Percentiles rank a stretch among this genome's conserved stretches.
phyloP scores from a whole-genome alignment of 169 alveolate species.

The Cyclospora cayetanensis region DNA sequence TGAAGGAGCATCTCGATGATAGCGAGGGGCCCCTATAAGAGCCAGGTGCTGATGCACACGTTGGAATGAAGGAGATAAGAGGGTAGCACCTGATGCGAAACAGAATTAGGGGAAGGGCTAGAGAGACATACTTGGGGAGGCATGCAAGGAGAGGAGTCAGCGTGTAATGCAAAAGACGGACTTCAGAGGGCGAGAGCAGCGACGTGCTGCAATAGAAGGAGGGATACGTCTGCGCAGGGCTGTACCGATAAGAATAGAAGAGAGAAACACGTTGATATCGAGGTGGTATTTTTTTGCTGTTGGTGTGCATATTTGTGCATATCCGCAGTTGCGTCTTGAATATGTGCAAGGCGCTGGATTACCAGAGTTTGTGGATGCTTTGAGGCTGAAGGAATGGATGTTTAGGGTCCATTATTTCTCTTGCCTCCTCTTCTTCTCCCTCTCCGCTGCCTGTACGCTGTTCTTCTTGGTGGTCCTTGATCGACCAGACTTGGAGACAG shows the following conservation, averaged over 20 bases:
- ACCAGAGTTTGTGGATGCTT: not conserved
- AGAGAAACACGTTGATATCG: not conserved
- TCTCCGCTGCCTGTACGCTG: not conserved
- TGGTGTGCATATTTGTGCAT: not conserved
- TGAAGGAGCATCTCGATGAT: not conserved
- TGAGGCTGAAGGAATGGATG: conserved; percentile 40
- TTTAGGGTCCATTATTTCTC: not conserved
- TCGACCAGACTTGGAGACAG: not conserved
- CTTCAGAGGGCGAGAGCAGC: not conserved
- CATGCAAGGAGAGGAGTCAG: not conserved
- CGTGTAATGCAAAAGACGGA: not conserved
- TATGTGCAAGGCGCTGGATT: conserved; percentile 16
- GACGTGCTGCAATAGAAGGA: not conserved
- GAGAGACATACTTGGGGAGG: no score
- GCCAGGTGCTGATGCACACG: no score
- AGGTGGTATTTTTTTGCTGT: not conserved
- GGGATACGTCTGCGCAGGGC: no score
- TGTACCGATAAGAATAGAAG: not conserved
- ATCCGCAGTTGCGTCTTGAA: conserved; percentile 35
- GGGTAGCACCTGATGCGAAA: no score
- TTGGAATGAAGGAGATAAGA: no score
- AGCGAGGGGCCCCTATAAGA: no score
- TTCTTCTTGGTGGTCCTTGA: not conserved
- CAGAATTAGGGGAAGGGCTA: no score
- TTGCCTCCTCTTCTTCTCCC: not conserved